Percentiles rank a stretch among this genome's conserved stretches.
Conservation (phyloP, 176 grass and related monocot species). For the Phoenix dactylifera region DNA sequence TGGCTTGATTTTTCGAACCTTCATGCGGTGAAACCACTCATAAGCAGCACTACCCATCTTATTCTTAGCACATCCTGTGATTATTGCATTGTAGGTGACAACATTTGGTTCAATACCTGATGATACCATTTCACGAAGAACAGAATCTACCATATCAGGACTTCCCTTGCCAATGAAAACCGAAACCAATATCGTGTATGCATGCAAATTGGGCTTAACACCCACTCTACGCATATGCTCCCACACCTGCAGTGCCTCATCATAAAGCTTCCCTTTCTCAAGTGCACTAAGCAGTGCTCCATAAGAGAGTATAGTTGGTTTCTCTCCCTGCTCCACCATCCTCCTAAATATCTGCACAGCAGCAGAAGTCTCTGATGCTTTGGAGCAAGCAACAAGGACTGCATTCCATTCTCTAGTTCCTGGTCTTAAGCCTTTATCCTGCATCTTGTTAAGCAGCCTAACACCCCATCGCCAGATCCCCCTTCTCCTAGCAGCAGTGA, state of each 20-base stretch:
- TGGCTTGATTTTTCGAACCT: conserved; percentile 41
- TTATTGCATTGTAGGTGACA: conserved; percentile 91
- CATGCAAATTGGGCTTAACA: conserved; percentile 62
- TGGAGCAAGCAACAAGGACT: conserved; percentile 73
- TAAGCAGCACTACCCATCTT: conserved; percentile 32
- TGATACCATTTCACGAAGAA: conserved; percentile 54
- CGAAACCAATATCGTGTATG: conserved; percentile 70
- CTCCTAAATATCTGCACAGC: conserved; percentile 62
- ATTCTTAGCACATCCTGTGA: conserved; percentile 45
- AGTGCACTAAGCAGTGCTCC: conserved; percentile 63
- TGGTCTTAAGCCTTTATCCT: conserved; percentile 67
- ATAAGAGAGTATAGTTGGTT: conserved; percentile 61
- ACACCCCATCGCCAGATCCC: conserved; percentile 68
- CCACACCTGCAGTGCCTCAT: conserved; percentile 64
- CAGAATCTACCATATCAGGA: conserved; percentile 40
- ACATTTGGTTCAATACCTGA: conserved; percentile 51
- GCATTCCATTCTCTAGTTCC: conserved; percentile 76
- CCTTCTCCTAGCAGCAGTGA: conserved; percentile 58
- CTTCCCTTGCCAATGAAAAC: conserved; percentile 61
- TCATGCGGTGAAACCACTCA: conserved; percentile 92
- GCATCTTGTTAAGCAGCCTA: conserved; percentile 75
- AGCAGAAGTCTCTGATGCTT: conserved; percentile 55
- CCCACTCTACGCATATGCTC: conserved; percentile 73
- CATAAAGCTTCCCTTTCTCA: conserved; percentile 69
- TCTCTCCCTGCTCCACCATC: conserved; percentile 62